Evolutionary conservation across 805 yeast species (phyloP), one percentile per base, ranked within the genome.

Genomic region (Lachancea sp.): DNA sequence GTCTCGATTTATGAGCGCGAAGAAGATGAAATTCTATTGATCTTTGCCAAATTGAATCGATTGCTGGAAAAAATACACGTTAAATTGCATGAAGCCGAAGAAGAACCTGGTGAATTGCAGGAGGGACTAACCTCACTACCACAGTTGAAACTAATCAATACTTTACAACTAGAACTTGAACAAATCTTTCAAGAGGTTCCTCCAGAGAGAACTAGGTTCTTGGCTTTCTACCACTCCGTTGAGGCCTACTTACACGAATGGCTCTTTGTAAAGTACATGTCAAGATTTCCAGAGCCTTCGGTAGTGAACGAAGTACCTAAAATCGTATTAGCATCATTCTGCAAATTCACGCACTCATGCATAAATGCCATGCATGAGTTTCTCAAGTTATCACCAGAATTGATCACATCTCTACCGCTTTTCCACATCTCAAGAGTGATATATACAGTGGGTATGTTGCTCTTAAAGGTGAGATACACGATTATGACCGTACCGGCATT

Each of bases 171-270:
- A 22, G 67, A 69, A 38, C 61, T 83, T 39, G 60, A 64, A 25
- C 41, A 48, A 1, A 49, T 78, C 13, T 70, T 64, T 46, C 50
- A 50, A 12, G 55, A 63, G 33, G 69, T 78, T 22, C 53, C 61
- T 2, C 45, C 54, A 4, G 60, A 62, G 16, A 68, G 72, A 25
- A 68, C 67, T 42, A 65, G 68, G 28, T 53, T 69, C 29, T 56
- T 72, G 56, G 68, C 80, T 3, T 78, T 71, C 56, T 74, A 67
- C 51, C 75, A 72, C 51, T 74, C 84, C 1, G 79, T 79, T 18
- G 81, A 79, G 52, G 85, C 85, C 0, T 79, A 76, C 54, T 58
- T 80, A 12, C 75, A 77, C 51, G 85, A 80, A 54, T 83, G 83
- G 41, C 58, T 63, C 29, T 54, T 64, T 38, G 57, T 55, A 11